A percentile compares a stretch with the other conserved stretches of the same genome.
These are phyloP conservation scores for Bruguiera hainesii DNA, from an alignment of 441 rosid genomes.

Conservation along the genomic window DNA sequence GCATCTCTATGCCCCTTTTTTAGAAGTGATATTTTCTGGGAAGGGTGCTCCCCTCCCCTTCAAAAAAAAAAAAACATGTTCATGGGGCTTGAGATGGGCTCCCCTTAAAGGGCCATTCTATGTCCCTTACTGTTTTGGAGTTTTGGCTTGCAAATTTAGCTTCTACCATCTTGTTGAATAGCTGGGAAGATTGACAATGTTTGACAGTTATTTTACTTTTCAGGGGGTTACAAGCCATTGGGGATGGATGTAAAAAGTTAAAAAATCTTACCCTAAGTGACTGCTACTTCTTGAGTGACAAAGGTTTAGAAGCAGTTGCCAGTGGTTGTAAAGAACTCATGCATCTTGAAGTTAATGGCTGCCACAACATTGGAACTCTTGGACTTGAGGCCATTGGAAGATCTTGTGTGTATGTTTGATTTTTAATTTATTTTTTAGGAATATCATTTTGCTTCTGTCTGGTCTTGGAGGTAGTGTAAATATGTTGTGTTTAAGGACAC, in stretches of 20 bases:
- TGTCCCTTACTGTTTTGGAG: neutral
- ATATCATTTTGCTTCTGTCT: neutral
- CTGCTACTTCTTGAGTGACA: slow-evolving; percentile 72
- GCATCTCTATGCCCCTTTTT: neutral
- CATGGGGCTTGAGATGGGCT: no score
- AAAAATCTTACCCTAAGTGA: slow-evolving; percentile 71
- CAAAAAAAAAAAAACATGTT: no score
- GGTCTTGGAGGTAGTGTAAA: neutral
- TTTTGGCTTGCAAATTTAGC: slow-evolving; percentile 5
- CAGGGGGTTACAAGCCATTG: slow-evolving; percentile 77
- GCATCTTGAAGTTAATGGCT: slow-evolving; percentile 86
- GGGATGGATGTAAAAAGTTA: slow-evolving; percentile 76
- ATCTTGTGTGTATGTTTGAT: slow-evolving; percentile 59
- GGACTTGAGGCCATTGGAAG: slow-evolving; percentile 80
- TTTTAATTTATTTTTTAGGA: neutral
- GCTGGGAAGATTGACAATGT: slow-evolving; percentile 15
- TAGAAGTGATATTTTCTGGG: neutral
- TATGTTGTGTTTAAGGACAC: neutral
- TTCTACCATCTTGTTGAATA: neutral
- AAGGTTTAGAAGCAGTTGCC: slow-evolving; percentile 76
- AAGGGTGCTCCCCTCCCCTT: neutral
- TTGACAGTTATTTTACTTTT: slow-evolving; percentile 24
- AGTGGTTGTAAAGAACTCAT: slow-evolving; percentile 68
- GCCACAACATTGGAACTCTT: slow-evolving; percentile 77
- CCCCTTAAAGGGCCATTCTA: no score